These are phyloP conservation scores for Zygosaccharomyces rouxii DNA, from an alignment of 805 yeast genomes.

Conservation along the genomic window DNA sequence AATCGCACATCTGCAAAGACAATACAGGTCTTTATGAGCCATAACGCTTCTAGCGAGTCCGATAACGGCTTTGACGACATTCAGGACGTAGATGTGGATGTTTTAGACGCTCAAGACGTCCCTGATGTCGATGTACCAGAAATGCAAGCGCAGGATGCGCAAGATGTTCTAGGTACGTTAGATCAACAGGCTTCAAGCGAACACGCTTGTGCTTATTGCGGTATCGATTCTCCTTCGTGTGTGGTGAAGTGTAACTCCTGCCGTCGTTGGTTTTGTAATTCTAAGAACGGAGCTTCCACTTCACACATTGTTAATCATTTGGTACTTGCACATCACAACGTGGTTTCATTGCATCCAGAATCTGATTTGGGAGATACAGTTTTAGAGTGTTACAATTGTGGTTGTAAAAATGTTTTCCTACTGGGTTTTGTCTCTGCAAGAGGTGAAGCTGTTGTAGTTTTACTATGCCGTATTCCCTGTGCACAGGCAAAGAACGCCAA, in stretches of 20 bases:
- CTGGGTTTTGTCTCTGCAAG: conserved; percentile 87
- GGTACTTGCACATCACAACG: conserved; percentile 73
- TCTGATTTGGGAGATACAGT: conserved; percentile 83
- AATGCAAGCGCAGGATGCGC: conserved; percentile 6
- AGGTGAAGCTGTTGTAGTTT: conserved; percentile 78
- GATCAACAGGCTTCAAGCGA: conserved; percentile 26
- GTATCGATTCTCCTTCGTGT: conserved; percentile 55
- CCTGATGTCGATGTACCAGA: conserved; percentile 4
- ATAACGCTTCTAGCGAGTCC: conserved; percentile 6
- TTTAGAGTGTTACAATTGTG: conserved; percentile 88
- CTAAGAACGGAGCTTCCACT: conserved; percentile 51
- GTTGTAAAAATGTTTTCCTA: conserved; percentile 70
- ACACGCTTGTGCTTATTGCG: conserved; percentile 67
- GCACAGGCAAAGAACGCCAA: conserved; percentile 67
- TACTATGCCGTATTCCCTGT: conserved; percentile 85
- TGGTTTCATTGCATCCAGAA: conserved; percentile 69
- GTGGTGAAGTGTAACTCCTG: conserved; percentile 76
- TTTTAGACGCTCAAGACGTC: neutral
- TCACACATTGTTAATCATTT: conserved; percentile 86
- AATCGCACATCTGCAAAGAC: neutral
- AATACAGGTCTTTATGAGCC: conserved; percentile 6
- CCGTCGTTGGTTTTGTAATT: conserved; percentile 86
- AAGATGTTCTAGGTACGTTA: conserved; percentile 2
- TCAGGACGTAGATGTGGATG: conserved; percentile 5
- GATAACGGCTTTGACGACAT: conserved; percentile 5